A percentile compares a stretch with the other conserved stretches of the same genome.
Conservation (phyloP, 164 flowering plant genomes). For the Aristolochia fimbriata region DNA sequence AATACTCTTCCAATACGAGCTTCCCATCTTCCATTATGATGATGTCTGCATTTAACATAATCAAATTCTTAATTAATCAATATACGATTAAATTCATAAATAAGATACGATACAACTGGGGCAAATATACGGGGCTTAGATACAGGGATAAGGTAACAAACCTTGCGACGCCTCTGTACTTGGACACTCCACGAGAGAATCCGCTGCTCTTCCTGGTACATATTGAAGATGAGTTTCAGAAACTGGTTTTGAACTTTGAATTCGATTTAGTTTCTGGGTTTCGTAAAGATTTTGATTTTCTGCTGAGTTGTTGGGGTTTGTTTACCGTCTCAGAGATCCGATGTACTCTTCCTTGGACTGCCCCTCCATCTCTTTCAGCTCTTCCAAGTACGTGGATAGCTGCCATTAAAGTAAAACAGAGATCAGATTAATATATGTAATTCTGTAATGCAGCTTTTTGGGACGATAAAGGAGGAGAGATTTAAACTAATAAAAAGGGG, state of each 20-base stretch:
- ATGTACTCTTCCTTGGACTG: conserved; percentile 85
- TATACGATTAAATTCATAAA: not conserved
- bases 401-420: conserved; percentile 8
- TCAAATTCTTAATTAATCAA: not conserved
- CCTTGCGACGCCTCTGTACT: conserved; percentile 94
- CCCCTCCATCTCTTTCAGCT: conserved; percentile 72
- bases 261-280: too few relatives aligned
- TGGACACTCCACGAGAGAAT: conserved; percentile 87
- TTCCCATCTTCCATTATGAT: conserved; percentile 98
- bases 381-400: conserved; percentile 53
- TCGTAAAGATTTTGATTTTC: too few relatives aligned
- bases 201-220: conserved; percentile 78
- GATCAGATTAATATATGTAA: not conserved
- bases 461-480: not conserved
- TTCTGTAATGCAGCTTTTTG: too few relatives aligned
- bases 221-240: not conserved
- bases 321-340: conserved; percentile 84
- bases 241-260: not conserved
- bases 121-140: not conserved
- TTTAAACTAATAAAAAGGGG: not conserved
- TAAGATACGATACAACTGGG: not conserved
- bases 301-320: not conserved
- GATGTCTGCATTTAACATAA: conserved; percentile 45
- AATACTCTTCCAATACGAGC: conserved; percentile 93
- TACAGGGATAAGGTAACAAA: conserved; percentile 9